phyloP scores from a whole-genome alignment of 1,284 basidiomycete species.

The Leccinum angustisporum region DNA sequence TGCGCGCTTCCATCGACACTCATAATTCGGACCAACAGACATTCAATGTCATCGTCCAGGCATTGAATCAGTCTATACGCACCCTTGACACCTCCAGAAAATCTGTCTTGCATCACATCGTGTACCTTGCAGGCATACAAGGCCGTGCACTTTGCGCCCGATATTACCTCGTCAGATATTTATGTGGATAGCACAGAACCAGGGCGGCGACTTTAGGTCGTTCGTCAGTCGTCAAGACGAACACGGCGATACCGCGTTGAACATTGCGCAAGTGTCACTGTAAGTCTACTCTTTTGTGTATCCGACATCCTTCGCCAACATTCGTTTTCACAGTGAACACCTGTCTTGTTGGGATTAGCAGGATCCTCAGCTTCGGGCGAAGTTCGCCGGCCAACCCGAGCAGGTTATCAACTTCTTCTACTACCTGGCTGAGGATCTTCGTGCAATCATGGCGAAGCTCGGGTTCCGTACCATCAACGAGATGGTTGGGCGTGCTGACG shows the following conservation, averaged over 20 bases:
- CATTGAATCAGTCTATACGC: conserved; percentile 73
- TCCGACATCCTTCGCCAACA: conserved; percentile 5
- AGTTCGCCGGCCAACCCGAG: conserved; percentile 94
- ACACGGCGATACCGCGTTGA: conserved; percentile 94
- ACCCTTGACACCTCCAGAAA: conserved; percentile 91
- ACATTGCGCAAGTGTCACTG: conserved; percentile 89
- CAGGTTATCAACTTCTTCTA: conserved; percentile 98
- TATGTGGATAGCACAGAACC: conserved; percentile 75
- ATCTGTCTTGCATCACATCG: conserved; percentile 93
- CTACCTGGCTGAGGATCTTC: conserved; percentile 92
- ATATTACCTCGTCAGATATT: conserved; percentile 91
- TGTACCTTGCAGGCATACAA: conserved; percentile 87
- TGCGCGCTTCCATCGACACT: conserved; percentile 88
- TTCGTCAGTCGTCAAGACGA: conserved; percentile 93
- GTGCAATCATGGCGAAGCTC: conserved; percentile 91
- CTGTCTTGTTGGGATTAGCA: conserved; percentile 95
- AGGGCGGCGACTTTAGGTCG: conserved; percentile 72
- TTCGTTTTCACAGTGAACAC: conserved; percentile 68
- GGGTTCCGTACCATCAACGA: conserved; percentile 98
- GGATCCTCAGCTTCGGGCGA: conserved; percentile 90
- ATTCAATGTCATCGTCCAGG: conserved; percentile 69
- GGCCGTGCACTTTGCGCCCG: conserved; percentile 83
- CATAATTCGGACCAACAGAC: conserved; percentile 81
- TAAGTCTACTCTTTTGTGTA: conserved; percentile 41
- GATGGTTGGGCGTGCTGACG: conserved; percentile 95